Conservation (phyloP, 2,329 filamentous ascomycete species). For the Fusarium verticillioides region DNA sequence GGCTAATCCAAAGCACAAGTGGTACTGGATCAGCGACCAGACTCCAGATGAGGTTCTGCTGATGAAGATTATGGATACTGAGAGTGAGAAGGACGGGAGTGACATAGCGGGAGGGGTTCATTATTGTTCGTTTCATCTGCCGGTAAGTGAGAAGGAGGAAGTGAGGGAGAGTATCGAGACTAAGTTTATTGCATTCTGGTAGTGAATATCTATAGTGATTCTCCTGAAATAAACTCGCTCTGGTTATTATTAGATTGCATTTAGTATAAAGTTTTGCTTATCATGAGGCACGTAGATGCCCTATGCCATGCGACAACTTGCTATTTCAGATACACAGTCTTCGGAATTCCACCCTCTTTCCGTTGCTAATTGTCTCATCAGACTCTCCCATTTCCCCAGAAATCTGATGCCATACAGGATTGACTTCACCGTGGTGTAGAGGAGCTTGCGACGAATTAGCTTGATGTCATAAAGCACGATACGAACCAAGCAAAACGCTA, state of each 20-base stretch:
- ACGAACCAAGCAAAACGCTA: rapidly evolving
- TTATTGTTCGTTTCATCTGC: neutral
- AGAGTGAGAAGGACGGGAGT: neutral
- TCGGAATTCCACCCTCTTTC: too few species aligned
- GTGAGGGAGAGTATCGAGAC: neutral
- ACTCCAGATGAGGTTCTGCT: neutral
- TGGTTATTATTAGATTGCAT: neutral
- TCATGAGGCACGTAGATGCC: too few species aligned
- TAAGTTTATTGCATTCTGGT: neutral
- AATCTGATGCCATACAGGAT: too few species aligned
- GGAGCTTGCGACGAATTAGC: too few species aligned
- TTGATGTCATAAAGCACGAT: neutral
- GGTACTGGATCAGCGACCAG: neutral
- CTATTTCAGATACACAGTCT: too few species aligned
- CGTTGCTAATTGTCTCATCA: too few species aligned
- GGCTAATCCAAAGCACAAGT: neutral
- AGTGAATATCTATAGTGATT: neutral
- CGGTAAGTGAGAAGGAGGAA: neutral
- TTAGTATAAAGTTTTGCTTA: neutral
- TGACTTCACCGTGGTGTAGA: too few species aligned
- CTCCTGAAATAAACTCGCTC: rapidly evolving
- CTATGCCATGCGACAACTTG: too few species aligned
- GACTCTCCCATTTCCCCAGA: too few species aligned
- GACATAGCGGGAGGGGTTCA: neutral
- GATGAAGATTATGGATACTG: neutral